phyloP scores from a whole-genome alignment of 2,329 filamentous ascomycete species.

The Cryphonectria naterciae region DNA sequence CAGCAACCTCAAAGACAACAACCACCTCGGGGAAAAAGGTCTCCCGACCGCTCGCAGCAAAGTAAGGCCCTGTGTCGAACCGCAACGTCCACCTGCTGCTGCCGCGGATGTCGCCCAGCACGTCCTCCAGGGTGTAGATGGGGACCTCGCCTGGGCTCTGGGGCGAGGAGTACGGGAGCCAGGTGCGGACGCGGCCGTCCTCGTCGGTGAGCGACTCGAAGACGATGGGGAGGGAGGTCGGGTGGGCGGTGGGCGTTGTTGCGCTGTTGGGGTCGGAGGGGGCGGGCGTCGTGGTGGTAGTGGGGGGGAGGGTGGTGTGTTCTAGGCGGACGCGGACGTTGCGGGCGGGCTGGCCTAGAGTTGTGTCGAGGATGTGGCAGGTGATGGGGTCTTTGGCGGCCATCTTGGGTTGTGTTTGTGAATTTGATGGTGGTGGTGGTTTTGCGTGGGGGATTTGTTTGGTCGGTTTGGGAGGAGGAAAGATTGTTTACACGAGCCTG shows the following conservation, averaged over 20 bases:
- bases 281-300: constrained; percentile 33
- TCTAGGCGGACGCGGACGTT: constrained; percentile 70
- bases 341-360: constrained; percentile 69
- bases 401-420: constrained; percentile 5
- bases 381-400: constrained; percentile 69
- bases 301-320: constrained; percentile 40
- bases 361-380: constrained; percentile 85
- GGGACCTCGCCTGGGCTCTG: constrained; percentile 59
- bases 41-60: constrained; percentile 57
- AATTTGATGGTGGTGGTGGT: not conserved
- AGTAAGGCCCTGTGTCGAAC: constrained; percentile 76
- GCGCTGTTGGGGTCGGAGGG: constrained; percentile 32
- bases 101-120: constrained; percentile 49
- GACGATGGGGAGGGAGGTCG: constrained; percentile 45
- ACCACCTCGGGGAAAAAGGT: constrained; percentile 66
- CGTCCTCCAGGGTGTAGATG: constrained; percentile 61
- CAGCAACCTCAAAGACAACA: constrained; percentile 56
- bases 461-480: not conserved
- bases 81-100: constrained; percentile 67
- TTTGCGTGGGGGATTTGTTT: not conserved
- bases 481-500: not conserved
- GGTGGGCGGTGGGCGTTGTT: constrained; percentile 39
- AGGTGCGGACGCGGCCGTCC: constrained; percentile 74
- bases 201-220: constrained; percentile 73
- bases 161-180: constrained; percentile 63